Evolutionary conservation across 495 filamentous ascomycete species (phyloP).

Genomic region (Pyrenula aspistea): DNA sequence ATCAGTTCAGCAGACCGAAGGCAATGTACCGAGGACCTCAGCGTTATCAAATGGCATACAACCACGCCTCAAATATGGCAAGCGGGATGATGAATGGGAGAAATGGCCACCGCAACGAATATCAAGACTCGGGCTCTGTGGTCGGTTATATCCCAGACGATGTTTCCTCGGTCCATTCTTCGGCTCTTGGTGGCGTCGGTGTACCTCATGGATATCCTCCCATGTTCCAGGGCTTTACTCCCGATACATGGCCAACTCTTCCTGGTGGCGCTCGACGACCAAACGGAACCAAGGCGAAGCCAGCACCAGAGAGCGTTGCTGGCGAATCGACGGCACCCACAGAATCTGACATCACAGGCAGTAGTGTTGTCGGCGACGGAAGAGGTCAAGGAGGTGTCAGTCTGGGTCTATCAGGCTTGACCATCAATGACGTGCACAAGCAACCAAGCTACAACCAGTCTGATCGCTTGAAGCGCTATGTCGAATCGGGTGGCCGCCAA

Average conservation of each 20-base stretch:
- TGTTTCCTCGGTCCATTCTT: conserved; percentile 90
- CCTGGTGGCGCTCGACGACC: conserved; percentile 47
- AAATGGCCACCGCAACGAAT: conserved; percentile 52
- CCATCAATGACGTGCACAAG: conserved; percentile 62
- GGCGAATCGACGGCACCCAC: conserved; percentile 85
- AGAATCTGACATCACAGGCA: conserved; percentile 70
- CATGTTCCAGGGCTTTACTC: conserved; percentile 87
- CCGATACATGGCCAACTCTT: conserved; percentile 79
- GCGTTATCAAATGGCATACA: conserved; percentile 75
- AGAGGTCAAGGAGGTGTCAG: conserved; percentile 78
- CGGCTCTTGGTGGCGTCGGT: conserved; percentile 72
- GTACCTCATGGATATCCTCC: conserved; percentile 74
- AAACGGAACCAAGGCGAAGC: conserved; percentile 50
- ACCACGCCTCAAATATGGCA: conserved; percentile 46
- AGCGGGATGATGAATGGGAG: conserved; percentile 35
- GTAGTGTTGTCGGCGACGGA: conserved; percentile 56
- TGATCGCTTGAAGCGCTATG: conserved; percentile 74
- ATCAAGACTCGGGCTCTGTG: conserved; percentile 75
- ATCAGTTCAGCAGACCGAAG: conserved; percentile 92
- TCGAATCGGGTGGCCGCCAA: conserved; percentile 61
- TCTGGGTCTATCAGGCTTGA: conserved; percentile 58
- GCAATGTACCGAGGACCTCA: conserved; percentile 84
- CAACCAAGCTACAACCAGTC: conserved; percentile 76
- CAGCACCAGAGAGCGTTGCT: conserved; percentile 63
- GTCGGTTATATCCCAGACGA: conserved; percentile 94